These are phyloP conservation scores for Ceratocystis alfenasii DNA, from an alignment of 2,329 filamentous ascomycete species.

Conservation along the genomic window DNA sequence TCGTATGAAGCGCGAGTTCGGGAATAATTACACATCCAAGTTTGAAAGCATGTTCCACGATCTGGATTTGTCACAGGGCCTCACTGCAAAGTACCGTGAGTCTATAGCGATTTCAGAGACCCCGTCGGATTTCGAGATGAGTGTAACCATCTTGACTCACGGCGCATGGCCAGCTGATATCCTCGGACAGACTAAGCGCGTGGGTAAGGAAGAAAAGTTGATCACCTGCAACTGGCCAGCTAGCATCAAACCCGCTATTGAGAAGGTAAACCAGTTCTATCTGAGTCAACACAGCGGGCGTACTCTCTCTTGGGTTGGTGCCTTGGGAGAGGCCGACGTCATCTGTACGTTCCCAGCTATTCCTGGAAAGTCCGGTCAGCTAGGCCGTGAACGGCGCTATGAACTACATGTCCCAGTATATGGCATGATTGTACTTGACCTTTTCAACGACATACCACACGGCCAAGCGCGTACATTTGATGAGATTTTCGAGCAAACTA, in stretches of 20 bases:
- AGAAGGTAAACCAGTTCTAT: conserved; percentile 70
- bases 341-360: conserved; percentile 64
- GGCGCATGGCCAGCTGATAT: conserved; percentile 93
- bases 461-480: conserved; percentile 42
- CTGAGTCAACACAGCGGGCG: conserved; percentile 75
- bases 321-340: conserved; percentile 70
- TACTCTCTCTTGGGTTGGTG: conserved; percentile 69
- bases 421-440: conserved; percentile 75
- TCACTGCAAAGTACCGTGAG: conserved; percentile 55
- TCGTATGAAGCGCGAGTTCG: conserved; percentile 93
- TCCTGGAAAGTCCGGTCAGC: conserved; percentile 51
- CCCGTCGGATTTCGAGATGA: conserved; percentile 53
- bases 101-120: conserved; percentile 31
- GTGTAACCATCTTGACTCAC: conserved; percentile 74
- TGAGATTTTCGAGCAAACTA: conserved; percentile 72
- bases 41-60: conserved; percentile 98
- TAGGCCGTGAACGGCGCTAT: conserved; percentile 59
- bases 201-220: conserved; percentile 35
- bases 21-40: conserved; percentile 84
- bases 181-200: conserved; percentile 46
- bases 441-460: conserved; percentile 69
- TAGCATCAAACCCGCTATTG: conserved; percentile 13
- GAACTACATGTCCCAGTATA: conserved; percentile 89
- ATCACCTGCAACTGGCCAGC: conserved; percentile 26
- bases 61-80: conserved; percentile 74